Percentiles rank a stretch among this genome's conserved stretches.
These are phyloP conservation scores for Mayamaea pseudoterrestris DNA, from an alignment of 108 stramenopile species.

Conservation along the genomic window DNA sequence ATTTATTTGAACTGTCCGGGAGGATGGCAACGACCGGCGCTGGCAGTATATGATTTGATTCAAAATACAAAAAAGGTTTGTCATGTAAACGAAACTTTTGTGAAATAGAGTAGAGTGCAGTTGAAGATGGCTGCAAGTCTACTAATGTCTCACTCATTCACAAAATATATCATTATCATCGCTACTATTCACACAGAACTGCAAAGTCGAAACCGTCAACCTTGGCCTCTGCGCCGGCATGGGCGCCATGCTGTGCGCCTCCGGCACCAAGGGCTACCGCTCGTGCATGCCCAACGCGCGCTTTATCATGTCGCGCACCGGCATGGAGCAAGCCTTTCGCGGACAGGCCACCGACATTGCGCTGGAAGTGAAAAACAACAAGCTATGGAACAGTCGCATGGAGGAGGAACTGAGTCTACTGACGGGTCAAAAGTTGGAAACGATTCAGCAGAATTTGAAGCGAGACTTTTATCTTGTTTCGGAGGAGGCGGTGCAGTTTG, in stretches of 20 bases:
- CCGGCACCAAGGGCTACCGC: slow-evolving; percentile 76
- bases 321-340: slow-evolving; percentile 71
- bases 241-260: slow-evolving; percentile 79
- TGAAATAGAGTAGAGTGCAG: too few species aligned
- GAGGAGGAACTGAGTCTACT: slow-evolving; percentile 54
- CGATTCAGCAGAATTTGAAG: slow-evolving; percentile 69
- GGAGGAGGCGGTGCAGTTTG: slow-evolving; percentile 84
- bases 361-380: slow-evolving; percentile 64
- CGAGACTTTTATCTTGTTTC: slow-evolving; percentile 90
- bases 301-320: slow-evolving; percentile 85
- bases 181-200: too few species aligned
- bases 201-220: slow-evolving; percentile 74
- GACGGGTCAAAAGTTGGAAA: slow-evolving; percentile 67
- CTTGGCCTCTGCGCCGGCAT: slow-evolving; percentile 86
- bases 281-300: slow-evolving; percentile 83
- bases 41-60: slow-evolving; percentile 89
- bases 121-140: too few species aligned
- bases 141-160: too few species aligned
- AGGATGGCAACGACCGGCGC: slow-evolving; percentile 52
- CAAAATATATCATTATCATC: too few species aligned
- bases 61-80: slow-evolving; percentile 49
- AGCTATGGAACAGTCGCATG: slow-evolving; percentile 63
- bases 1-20: slow-evolving; percentile 90
- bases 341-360: slow-evolving; percentile 88
- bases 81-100: too few species aligned